Conservation (phyloP, 2,329 filamentous ascomycete genomes). For the Colletotrichum sublineola region DNA sequence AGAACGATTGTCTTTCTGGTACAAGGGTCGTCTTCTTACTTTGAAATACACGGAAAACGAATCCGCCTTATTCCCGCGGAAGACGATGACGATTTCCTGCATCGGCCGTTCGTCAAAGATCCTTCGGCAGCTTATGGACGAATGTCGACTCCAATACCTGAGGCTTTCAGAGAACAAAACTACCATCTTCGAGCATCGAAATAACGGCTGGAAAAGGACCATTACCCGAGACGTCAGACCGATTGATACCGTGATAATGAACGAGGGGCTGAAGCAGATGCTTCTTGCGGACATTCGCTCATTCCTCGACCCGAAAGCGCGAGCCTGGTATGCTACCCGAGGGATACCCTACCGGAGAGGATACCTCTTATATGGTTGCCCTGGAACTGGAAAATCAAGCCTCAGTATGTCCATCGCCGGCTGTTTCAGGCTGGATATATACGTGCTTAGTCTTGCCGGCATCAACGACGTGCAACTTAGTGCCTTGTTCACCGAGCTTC, state of each 20-base stretch:
- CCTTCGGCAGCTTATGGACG: constrained; percentile 49
- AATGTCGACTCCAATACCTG: constrained; percentile 49
- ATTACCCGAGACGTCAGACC: too few species aligned
- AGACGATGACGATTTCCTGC: constrained; percentile 43
- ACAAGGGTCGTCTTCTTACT: not conserved
- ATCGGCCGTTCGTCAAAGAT: constrained; percentile 44
- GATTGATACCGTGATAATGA: too few species aligned
- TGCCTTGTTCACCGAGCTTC: constrained; percentile 50
- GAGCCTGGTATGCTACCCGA: too few species aligned
- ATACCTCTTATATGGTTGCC: too few species aligned
- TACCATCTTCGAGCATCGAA: constrained; percentile 48
- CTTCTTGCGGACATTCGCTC: too few species aligned
- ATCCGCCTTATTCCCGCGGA: not conserved
- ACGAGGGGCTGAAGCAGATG: too few species aligned
- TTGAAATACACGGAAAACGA: not conserved
- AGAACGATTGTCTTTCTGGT: constrained; percentile 1
- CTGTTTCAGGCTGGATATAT: too few species aligned
- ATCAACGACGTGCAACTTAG: constrained; percentile 50
- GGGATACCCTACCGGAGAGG: too few species aligned
- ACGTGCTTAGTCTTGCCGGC: constrained; percentile 50
- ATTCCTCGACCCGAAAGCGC: too few species aligned
- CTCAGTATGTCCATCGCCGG: too few species aligned
- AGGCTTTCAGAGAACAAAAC: constrained; percentile 48
- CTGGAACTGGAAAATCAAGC: too few species aligned
- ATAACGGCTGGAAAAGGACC: constrained; percentile 31